Conservation (phyloP, 2,329 filamentous ascomycete species). For the Mycogone perniciosa region DNA sequence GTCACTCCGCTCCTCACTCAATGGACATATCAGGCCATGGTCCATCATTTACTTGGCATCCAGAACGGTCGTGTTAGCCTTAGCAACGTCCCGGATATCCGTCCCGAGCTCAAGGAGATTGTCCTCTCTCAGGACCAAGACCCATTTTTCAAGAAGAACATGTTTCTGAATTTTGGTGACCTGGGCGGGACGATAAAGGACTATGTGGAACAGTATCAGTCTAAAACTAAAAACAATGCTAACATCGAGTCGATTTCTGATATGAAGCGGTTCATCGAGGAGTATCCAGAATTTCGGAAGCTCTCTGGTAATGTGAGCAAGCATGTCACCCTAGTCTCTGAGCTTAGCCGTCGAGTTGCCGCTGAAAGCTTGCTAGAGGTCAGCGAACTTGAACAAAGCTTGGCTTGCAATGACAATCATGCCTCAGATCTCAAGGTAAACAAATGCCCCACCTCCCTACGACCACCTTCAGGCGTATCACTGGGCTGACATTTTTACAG, state of each 20-base stretch:
- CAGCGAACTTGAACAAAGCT: slow-evolving; percentile 91
- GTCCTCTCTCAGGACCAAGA: slow-evolving; percentile 95
- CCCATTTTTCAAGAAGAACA: slow-evolving; percentile 98
- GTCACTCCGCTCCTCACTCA: slow-evolving; percentile 91
- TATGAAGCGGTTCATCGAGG: slow-evolving; percentile 99
- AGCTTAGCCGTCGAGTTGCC: slow-evolving; percentile 81
- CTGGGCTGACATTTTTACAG: slow-evolving; percentile 35
- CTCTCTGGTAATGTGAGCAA: slow-evolving; percentile 98
- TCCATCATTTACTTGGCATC: slow-evolving; percentile 91
- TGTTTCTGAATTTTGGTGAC: slow-evolving; percentile 97
- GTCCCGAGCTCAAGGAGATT: slow-evolving; percentile 86
- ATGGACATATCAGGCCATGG: slow-evolving; percentile 99
- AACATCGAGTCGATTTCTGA: slow-evolving; percentile 96
- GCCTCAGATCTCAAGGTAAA: slow-evolving; percentile 77
- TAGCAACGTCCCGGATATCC: slow-evolving; percentile 73
- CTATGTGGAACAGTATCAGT: slow-evolving; percentile 96
- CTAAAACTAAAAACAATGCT: slow-evolving; percentile 91
- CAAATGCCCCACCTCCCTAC: not conserved
- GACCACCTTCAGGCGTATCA: not conserved
- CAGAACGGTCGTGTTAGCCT: slow-evolving; percentile 91
- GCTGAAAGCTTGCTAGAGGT: slow-evolving; percentile 88
- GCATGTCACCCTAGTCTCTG: slow-evolving; percentile 91
- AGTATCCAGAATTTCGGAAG: slow-evolving; percentile 96
- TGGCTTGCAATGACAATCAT: slow-evolving; percentile 96
- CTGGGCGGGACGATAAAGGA: slow-evolving; percentile 95